Percentiles rank a stretch among this genome's conserved stretches.
Evolutionary conservation across 495 filamentous ascomycete species (phyloP).

Genomic region (Trichoderma gamsii): DNA sequence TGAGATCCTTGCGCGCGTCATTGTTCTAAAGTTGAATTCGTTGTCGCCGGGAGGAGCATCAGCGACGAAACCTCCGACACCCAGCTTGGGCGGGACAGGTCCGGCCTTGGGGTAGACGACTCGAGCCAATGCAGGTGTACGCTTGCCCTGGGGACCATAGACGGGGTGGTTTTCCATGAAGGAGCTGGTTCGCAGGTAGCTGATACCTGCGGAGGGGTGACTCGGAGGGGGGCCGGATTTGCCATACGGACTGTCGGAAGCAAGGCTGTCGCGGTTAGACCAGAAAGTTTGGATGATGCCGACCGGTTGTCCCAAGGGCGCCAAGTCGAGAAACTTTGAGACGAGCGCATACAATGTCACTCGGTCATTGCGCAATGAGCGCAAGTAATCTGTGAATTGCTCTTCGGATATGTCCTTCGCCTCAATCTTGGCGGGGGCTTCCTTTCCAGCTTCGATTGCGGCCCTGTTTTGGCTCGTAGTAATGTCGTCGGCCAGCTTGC

Average conservation of each 20-base stretch:
- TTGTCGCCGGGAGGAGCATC: slow-evolving; percentile 26
- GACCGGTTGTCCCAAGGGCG: slow-evolving; percentile 29
- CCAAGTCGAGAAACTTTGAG: slow-evolving; percentile 51
- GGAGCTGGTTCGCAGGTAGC: slow-evolving; percentile 68
- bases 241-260: slow-evolving; percentile 44
- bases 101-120: slow-evolving; percentile 41
- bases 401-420: slow-evolving; percentile 48
- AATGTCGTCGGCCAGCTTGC: slow-evolving; percentile 38
- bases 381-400: slow-evolving; percentile 56
- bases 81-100: slow-evolving; percentile 25
- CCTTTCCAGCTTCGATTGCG: slow-evolving; percentile 45
- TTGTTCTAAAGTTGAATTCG: slow-evolving; percentile 23
- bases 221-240: slow-evolving; percentile 65
- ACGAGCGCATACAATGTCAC: slow-evolving; percentile 42
- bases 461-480: slow-evolving; percentile 35
- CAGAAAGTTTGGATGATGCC: slow-evolving; percentile 13
- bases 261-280: slow-evolving; percentile 18
- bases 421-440: slow-evolving; percentile 24
- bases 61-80: slow-evolving; percentile 46
- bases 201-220: slow-evolving; percentile 86
- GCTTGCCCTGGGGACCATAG: slow-evolving; percentile 66
- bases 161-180: slow-evolving; percentile 71
- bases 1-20: not conserved
- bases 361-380: slow-evolving; percentile 49
- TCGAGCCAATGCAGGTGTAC: slow-evolving; percentile 61